Base-by-base conservation (phyloP, 2,329 filamentous ascomycete genomes). In the Fusarium torreyae region DNA sequence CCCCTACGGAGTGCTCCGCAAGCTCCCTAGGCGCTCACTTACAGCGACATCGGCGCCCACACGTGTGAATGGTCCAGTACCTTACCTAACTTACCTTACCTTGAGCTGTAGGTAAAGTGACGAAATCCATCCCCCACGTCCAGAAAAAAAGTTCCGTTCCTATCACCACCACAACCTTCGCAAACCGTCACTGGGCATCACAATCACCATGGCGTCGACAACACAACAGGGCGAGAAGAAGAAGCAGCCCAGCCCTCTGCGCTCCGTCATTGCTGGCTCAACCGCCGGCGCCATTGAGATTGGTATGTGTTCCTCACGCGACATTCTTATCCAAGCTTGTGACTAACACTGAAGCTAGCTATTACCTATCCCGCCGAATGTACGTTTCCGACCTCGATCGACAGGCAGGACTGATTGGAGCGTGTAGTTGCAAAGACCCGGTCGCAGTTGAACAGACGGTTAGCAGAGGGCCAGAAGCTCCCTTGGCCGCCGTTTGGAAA, bases 261-360 rank as follows among this genome's bases (percentile, higher is more conserved):
- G 96, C 73, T 97, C 94, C 63, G 93, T 98, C 74, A 85, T 98
- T 74, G 96, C 96, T 57, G 96, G 96, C 68, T 93, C 94, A 58
- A 92, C 92, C n/a, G 96, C 95, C 56, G 96, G 96, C 76, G 96
- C 94, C 56, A 88, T 98, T 71, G 95, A 99, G 83, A 98, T 98
- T 79, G 89, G 92, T 94, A 84, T 73, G 82, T 74, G 22, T 36
- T 22, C 33, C 24, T 9, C 52, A 49, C 40, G 49, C 48, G 46
- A 63, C 51, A 57, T 18, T 36, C n/a, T n/a, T n/a, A n/a, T n/a
- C n/a, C 4, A 36, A 46, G 43, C 48, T 57, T 18, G 24, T 34
- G 54, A 48, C 71, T 74, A 56, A 73, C 34, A 28, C 31, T n/a
- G 39, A 28, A 50, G 38, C 46, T 67, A 86, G 84, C 94, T 66